Conservation (phyloP, 805 yeast species). For the Hanseniaspora mollemarum region DNA sequence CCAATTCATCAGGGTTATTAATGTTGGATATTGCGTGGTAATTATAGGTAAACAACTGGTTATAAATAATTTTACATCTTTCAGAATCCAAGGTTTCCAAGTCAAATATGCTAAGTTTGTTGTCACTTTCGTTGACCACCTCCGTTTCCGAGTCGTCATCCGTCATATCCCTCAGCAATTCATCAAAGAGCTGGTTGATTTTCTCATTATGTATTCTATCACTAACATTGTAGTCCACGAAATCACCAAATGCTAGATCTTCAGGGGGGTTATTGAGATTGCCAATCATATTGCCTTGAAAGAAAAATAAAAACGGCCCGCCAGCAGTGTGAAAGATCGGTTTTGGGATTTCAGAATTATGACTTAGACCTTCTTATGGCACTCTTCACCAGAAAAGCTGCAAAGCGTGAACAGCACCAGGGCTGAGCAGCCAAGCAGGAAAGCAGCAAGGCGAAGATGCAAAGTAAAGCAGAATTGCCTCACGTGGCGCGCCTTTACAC, state of each 20-base stretch:
- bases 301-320: too few relatives aligned
- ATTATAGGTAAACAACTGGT: not conserved
- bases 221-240: not conserved
- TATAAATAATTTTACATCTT: slow-evolving; percentile 7
- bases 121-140: too few relatives aligned
- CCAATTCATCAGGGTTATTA: not conserved
- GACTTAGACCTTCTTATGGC: too few relatives aligned
- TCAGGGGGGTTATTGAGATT: not conserved
- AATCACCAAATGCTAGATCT: slow-evolving; percentile 7
- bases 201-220: not conserved
- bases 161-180: not conserved
- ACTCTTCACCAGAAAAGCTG: too few relatives aligned
- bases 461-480: too few relatives aligned
- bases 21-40: too few relatives aligned
- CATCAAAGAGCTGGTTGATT: not conserved
- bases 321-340: too few relatives aligned
- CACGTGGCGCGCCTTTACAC: too few relatives aligned
- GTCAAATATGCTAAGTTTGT: not conserved
- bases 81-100: not conserved
- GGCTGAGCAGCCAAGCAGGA: too few relatives aligned
- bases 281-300: not conserved
- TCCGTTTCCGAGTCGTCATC: not conserved
- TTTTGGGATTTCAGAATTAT: too few relatives aligned
- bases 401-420: too few relatives aligned
- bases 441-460: too few relatives aligned